Percentiles rank a stretch among this genome's conserved stretches.
phyloP scores from a whole-genome alignment of 257 asterid species.

The Vinca minor region DNA sequence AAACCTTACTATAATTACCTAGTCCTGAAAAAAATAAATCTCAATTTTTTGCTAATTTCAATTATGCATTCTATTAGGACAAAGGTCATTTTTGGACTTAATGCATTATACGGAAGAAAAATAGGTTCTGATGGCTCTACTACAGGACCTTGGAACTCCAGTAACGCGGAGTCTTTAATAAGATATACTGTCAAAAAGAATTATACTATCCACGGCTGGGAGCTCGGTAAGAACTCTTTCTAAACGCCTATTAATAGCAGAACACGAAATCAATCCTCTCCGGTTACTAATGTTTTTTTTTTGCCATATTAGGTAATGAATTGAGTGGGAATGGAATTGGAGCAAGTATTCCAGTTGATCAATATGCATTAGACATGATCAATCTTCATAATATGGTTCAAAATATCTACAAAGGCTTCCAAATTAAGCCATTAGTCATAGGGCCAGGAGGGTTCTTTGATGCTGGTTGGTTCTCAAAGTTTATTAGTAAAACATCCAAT shows the following conservation, averaged over 20 bases:
- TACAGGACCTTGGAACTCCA: slow-evolving; percentile 70
- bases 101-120: slow-evolving; percentile 54
- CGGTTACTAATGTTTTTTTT: not conserved
- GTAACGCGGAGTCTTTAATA: slow-evolving; percentile 62
- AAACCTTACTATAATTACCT: not conserved
- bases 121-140: slow-evolving; percentile 33
- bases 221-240: slow-evolving; percentile 55
- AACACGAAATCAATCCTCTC: not conserved
- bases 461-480: slow-evolving; percentile 49
- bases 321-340: slow-evolving; percentile 74
- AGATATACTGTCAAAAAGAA: slow-evolving; percentile 44
- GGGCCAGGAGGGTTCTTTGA: slow-evolving; percentile 89
- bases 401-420: slow-evolving; percentile 37
- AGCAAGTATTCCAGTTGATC: slow-evolving; percentile 57
- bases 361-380: slow-evolving; percentile 45
- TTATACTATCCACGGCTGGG: slow-evolving; percentile 67
- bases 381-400: slow-evolving; percentile 39
- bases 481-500: slow-evolving; percentile 30
- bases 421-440: slow-evolving; percentile 45
- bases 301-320: slow-evolving; percentile 55
- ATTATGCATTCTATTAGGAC: slow-evolving; percentile 37
- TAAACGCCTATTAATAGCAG: not conserved
- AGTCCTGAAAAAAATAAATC: not conserved
- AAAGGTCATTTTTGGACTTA: slow-evolving; percentile 62
- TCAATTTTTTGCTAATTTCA: not conserved